Conservation (phyloP, 208 protist species). For the Willaertia magna region DNA sequence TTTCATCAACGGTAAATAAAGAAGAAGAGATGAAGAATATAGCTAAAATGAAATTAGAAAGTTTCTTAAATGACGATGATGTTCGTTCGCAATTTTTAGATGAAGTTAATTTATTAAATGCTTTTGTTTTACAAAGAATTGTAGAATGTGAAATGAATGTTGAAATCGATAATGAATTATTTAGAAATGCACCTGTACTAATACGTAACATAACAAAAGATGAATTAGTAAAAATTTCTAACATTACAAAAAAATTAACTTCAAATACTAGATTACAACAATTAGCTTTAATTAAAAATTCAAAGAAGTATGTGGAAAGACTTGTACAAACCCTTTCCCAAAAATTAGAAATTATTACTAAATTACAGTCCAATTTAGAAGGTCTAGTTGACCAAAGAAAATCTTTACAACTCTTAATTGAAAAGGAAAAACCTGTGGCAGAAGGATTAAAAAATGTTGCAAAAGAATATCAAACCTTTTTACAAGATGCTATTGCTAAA, state of each 20-base stretch:
- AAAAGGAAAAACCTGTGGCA: background rate
- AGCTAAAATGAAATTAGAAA: background rate
- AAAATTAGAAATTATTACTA: background rate
- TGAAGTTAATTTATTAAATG: background rate
- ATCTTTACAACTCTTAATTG: background rate
- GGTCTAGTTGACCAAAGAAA: background rate
- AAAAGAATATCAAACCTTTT: background rate
- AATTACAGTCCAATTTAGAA: background rate
- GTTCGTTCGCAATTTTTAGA: background rate
- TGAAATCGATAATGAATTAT: background rate
- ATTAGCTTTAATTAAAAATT: background rate
- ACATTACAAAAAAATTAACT: background rate
- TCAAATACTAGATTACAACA: background rate
- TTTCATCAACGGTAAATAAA: background rate
- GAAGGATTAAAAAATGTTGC: background rate
- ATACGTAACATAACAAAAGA: background rate
- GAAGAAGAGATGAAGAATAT: no score
- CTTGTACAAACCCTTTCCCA: background rate
- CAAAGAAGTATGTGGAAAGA: background rate
- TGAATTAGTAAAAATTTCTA: background rate
- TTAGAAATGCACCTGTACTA: background rate
- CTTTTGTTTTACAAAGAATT: background rate
- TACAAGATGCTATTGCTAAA: background rate
- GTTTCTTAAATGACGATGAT: background rate
- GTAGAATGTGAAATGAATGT: background rate